Base-by-base conservation (phyloP, 2,329 filamentous ascomycete species). In the Penicillium paneum region DNA sequence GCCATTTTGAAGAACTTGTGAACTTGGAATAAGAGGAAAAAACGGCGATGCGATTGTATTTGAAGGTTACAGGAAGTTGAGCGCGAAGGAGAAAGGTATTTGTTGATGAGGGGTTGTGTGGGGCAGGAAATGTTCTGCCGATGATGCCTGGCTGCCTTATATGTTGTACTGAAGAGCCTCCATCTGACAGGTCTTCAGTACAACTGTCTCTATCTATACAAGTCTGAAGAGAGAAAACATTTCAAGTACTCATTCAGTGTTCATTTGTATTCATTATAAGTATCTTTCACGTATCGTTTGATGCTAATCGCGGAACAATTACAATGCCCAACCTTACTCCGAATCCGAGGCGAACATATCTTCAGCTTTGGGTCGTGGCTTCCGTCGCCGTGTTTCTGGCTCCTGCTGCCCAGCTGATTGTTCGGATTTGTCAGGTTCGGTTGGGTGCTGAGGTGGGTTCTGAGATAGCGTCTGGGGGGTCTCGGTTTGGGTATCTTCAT, bases 301-400 rank as follows among this genome's bases (percentile, higher is more conserved):
- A 32, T 47, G 26, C n/a, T 39, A 44, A 44, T 40, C 45, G 39
- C 44, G 48, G 34, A 61, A 54, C 58, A 54, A 59, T 58, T 62
- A 46, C 47, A 52, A 36, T 60, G 38, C 48, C 46, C 29, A 35
- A 39, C 19, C 42, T 72, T 53, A 76, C 47, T 81, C 78, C 1
- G 77, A 81, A 62, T 89, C 89, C 5, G 87, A 89, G 11, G 88
- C 89, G 82, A 94, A 95, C 89, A 94, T 92, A 68, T 94, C 90
- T 62, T 89, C 88, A 5, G 90, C 89, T 62, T 85, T 85, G 72
- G 90, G 87, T 58, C 88, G 81, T 67, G 83, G 87, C 63, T 82
- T 73, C 78, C 60, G 78, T 67, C 54, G 67, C 8, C 62, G 57
- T 56, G 65, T 68, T 59, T 44, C 67, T 64, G 50, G 60, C 62